Percentiles rank a stretch among this genome's conserved stretches.
Conservation (phyloP, 495 filamentous ascomycete species). For the Daldinia vernicosa region DNA sequence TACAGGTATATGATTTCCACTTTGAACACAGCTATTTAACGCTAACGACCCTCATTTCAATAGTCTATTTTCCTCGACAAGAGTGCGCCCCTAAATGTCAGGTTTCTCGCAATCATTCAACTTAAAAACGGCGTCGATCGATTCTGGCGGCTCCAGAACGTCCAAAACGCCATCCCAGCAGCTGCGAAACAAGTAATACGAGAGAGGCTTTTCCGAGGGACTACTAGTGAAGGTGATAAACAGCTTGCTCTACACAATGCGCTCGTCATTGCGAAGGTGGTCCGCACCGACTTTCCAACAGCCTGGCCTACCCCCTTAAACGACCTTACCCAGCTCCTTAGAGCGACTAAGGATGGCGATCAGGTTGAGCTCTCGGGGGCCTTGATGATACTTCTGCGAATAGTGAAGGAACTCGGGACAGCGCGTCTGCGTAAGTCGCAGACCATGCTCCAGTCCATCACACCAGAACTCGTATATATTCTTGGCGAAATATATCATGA, state of each 20-base stretch:
- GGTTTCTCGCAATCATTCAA: constrained; percentile 91
- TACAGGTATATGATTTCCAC: constrained; percentile 68
- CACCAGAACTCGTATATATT: constrained; percentile 81
- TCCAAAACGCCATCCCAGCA: constrained; percentile 73
- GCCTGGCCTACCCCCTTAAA: constrained; percentile 77
- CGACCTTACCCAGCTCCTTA: constrained; percentile 68
- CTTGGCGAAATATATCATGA: constrained; percentile 79
- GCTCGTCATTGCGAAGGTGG: constrained; percentile 84
- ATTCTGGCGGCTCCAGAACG: constrained; percentile 80
- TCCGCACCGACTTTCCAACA: constrained; percentile 84
- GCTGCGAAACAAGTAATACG: constrained; percentile 81
- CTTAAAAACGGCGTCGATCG: constrained; percentile 96
- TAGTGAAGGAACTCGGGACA: constrained; percentile 89
- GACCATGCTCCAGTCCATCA: constrained; percentile 73
- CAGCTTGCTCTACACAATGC: constrained; percentile 86
- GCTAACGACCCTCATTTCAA: constrained; percentile 28
- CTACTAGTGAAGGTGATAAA: constrained; percentile 74
- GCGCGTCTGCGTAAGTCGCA: constrained; percentile 76
- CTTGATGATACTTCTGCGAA: constrained; percentile 79
- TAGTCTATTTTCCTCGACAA: constrained; percentile 83
- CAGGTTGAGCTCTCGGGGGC: constrained; percentile 70
- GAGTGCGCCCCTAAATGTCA: constrained; percentile 73
- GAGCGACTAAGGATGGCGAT: constrained; percentile 54
- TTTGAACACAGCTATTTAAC: not conserved
- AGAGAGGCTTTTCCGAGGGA: constrained; percentile 72